phyloP scores from a whole-genome alignment of 2,329 filamentous ascomycete genomes.

The Peltaster fructicola region DNA sequence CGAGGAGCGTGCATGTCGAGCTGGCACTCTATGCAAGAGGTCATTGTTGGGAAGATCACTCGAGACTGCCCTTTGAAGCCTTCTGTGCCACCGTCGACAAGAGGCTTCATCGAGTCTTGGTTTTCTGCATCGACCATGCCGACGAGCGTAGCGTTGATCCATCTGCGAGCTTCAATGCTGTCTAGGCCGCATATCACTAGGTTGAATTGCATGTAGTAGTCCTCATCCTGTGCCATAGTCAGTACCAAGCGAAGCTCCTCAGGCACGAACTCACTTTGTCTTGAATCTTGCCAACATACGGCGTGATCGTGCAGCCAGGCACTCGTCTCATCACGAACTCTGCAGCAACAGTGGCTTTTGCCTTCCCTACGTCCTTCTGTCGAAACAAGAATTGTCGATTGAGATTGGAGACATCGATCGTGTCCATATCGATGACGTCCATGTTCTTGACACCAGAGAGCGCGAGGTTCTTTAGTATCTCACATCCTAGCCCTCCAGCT shows the following conservation, averaged over 20 bases:
- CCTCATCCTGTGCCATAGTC: conserved; percentile 41
- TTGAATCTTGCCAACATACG: conserved; percentile 88
- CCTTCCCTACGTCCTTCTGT: conserved; percentile 75
- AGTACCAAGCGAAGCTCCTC: not conserved
- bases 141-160: conserved; percentile 92
- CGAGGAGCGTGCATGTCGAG: conserved; percentile 97
- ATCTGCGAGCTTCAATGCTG: conserved; percentile 91
- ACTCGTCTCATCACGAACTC: conserved; percentile 80
- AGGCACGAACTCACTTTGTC: conserved; percentile 40
- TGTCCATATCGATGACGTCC: conserved; percentile 99
- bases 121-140: conserved; percentile 74
- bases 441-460: conserved; percentile 93
- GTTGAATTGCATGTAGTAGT: conserved; percentile 95
- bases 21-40: conserved; percentile 94
- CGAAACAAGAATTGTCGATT: conserved; percentile 97
- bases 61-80: conserved; percentile 95
- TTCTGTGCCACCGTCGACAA: conserved; percentile 94
- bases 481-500: conserved; percentile 84
- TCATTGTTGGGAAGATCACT: conserved; percentile 80
- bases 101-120: conserved; percentile 71
- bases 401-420: conserved; percentile 94
- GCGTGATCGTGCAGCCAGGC: conserved; percentile 78
- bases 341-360: conserved; percentile 84
- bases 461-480: conserved; percentile 90
- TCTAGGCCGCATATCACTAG: conserved; percentile 87